Conservation (phyloP, 768 basidiomycete species). For the Macrolepiota fuliginosa region DNA sequence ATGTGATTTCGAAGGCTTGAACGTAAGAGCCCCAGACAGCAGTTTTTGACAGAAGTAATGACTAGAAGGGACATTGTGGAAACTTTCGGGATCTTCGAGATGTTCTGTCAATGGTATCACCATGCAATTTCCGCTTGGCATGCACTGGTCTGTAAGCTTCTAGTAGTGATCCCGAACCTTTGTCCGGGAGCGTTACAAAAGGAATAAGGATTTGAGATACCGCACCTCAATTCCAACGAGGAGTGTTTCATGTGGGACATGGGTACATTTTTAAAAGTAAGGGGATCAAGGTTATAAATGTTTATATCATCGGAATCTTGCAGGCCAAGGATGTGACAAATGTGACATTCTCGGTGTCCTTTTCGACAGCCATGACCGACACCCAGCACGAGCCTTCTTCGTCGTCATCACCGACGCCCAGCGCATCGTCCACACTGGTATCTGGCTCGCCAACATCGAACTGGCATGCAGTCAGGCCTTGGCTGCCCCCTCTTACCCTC, state of each 20-base stretch:
- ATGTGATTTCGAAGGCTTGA: background rate
- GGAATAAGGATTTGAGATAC: too few species aligned
- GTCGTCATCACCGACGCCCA: constrained; percentile 2
- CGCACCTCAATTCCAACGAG: too few species aligned
- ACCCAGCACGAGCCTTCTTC: constrained; percentile 1
- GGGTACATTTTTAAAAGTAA: too few species aligned
- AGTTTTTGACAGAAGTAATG: background rate
- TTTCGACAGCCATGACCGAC: constrained; percentile 1
- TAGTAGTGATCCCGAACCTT: background rate
- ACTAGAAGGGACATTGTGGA: background rate
- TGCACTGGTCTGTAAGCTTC: background rate
- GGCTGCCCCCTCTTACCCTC: constrained; percentile 69
- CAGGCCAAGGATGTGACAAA: background rate
- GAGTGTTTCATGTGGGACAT: too few species aligned
- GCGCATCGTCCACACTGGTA: constrained; percentile 7
- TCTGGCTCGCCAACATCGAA: constrained; percentile 22
- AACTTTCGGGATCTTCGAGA: background rate
- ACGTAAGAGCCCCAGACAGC: background rate
- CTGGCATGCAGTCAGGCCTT: constrained; percentile 79
- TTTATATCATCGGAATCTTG: too few species aligned
- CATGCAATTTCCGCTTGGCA: background rate
- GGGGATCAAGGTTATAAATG: too few species aligned
- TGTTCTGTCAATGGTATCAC: background rate
- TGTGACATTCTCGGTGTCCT: background rate
- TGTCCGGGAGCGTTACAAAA: background rate